Evolutionary conservation across 805 yeast species (phyloP).

Genomic region (Cyberlindnera galapagoensis): DNA sequence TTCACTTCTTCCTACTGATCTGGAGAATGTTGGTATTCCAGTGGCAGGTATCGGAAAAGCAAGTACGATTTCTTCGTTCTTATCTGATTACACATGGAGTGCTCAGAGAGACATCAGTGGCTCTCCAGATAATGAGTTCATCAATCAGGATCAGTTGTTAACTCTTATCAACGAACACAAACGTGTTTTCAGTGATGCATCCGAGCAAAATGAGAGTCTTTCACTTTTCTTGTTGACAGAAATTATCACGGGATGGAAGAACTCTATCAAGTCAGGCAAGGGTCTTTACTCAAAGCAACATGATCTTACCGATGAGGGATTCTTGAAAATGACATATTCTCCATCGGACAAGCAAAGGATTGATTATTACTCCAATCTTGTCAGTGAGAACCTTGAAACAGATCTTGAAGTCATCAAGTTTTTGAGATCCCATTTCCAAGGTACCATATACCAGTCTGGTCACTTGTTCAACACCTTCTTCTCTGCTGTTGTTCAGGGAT

Average conservation of each 20-base stretch:
- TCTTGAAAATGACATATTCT: conserved; percentile 75
- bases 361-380: conserved; percentile 42
- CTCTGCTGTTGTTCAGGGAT: conserved; percentile 47
- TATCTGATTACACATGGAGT: conserved; percentile 75
- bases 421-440: conserved; percentile 72
- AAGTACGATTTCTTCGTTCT: conserved; percentile 62
- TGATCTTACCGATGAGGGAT: conserved; percentile 57
- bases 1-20: conserved; percentile 54
- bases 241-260: conserved; percentile 63
- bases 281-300: conserved; percentile 59
- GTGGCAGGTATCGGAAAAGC: conserved; percentile 31
- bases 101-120: conserved; percentile 32
- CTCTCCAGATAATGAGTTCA: conserved; percentile 24
- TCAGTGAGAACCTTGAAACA: conserved; percentile 49
- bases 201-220: conserved; percentile 39
- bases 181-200: conserved; percentile 66
- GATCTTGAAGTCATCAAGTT: conserved; percentile 65
- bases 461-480: conserved; percentile 67
- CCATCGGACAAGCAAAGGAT: conserved; percentile 68
- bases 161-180: conserved; percentile 29
- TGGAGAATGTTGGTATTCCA: conserved; percentile 51
- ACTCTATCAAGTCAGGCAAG: conserved; percentile 45
- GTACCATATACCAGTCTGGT: conserved; percentile 64
- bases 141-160: conserved; percentile 47
- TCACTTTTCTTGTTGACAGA: conserved; percentile 61